These are phyloP conservation scores for Epithele typhae DNA, from an alignment of 768 basidiomycete species.

Conservation along the genomic window DNA sequence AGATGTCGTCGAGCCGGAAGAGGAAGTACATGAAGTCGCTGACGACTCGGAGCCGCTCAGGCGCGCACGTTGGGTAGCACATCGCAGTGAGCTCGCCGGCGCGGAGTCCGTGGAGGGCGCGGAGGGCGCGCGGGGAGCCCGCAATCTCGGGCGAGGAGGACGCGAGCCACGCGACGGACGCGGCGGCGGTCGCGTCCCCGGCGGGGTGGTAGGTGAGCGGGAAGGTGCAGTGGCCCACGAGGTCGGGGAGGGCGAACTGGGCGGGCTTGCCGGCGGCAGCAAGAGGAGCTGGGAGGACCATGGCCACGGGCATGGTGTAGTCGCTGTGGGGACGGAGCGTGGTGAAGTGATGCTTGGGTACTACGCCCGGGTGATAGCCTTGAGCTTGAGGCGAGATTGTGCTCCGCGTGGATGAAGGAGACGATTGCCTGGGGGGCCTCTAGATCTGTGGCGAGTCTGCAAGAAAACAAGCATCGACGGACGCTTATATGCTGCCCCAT, in stretches of 20 bases:
- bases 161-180: slow-evolving; percentile 60
- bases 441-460: no score
- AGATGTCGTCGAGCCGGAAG: slow-evolving; percentile 73
- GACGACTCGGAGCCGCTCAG: slow-evolving; percentile 58
- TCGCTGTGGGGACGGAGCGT: no score
- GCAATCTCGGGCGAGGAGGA: slow-evolving; percentile 53
- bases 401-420: no score
- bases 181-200: slow-evolving; percentile 50
- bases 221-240: slow-evolving; percentile 67
- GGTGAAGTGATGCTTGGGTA: no score
- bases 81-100: slow-evolving; percentile 62
- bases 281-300: neutral
- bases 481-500: no score
- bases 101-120: slow-evolving; percentile 59
- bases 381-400: no score
- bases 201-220: slow-evolving; percentile 48
- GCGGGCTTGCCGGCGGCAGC: neutral
- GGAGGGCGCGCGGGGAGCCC: slow-evolving; percentile 38
- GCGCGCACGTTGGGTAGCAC: slow-evolving; percentile 53
- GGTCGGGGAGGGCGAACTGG: slow-evolving; percentile 52
- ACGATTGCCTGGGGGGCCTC: no score
- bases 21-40: slow-evolving; percentile 73
- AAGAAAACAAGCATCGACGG: no score
- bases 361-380: no score
- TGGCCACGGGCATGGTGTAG: neutral